Percentiles rank a stretch among this genome's conserved stretches.
phyloP scores from a whole-genome alignment of 495 filamentous ascomycete genomes.

The Trichoderma asperelloides region DNA sequence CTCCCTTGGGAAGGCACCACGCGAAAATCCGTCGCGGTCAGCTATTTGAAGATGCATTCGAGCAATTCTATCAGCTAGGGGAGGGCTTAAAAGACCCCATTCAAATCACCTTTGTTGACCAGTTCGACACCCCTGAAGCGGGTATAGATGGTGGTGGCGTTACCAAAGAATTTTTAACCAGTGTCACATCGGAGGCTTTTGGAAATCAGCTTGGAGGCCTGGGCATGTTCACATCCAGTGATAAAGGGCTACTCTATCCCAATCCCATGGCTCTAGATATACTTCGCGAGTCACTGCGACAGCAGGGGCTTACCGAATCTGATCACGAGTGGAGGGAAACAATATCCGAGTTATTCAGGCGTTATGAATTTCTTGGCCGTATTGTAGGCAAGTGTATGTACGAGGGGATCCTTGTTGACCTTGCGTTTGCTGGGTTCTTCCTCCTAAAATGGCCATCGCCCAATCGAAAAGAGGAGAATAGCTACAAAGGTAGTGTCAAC shows the following conservation, averaged over 20 bases:
- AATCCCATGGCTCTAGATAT: constrained; percentile 77
- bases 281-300: constrained; percentile 47
- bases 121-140: constrained; percentile 77
- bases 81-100: constrained; percentile 92
- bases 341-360: constrained; percentile 54
- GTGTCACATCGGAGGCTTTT: constrained; percentile 83
- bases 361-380: constrained; percentile 87
- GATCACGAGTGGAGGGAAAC: constrained; percentile 44
- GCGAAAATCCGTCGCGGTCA: constrained; percentile 73
- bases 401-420: constrained; percentile 91
- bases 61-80: constrained; percentile 72
- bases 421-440: constrained; percentile 92
- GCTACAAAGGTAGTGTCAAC: constrained; percentile 81
- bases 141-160: constrained; percentile 97
- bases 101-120: constrained; percentile 92
- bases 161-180: constrained; percentile 94
- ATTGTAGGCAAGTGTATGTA: constrained; percentile 96
- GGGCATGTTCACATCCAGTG: constrained; percentile 72
- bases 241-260: constrained; percentile 82
- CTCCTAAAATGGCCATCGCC: constrained; percentile 87
- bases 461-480: constrained; percentile 49
- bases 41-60: constrained; percentile 78
- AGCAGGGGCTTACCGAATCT: constrained; percentile 42
- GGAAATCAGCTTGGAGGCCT: constrained; percentile 27
- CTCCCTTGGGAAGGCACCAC: constrained; percentile 49